Evolutionary conservation across 2,329 filamentous ascomycete species (phyloP).

Genomic region (Penicillium paneum): DNA sequence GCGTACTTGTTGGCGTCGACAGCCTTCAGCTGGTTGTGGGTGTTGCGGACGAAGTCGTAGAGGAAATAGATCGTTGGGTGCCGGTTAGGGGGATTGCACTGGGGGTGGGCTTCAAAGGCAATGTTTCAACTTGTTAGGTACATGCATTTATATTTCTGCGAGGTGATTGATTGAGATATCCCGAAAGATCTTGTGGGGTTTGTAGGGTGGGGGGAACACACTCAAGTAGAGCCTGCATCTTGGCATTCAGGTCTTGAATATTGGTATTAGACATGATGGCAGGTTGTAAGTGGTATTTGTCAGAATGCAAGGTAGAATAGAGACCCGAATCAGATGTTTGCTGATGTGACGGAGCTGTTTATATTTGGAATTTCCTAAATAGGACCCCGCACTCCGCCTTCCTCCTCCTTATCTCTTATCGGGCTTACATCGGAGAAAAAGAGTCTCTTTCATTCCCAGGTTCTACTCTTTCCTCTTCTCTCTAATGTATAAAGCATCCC

Average conservation of each 20-base stretch:
- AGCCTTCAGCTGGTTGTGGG: constrained; percentile 49
- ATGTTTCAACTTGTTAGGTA: constrained; percentile 13
- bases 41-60: constrained; percentile 66
- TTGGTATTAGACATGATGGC: constrained; percentile 19
- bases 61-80: constrained; percentile 49
- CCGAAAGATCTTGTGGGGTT: neutral
- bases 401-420: neutral
- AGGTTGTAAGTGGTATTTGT: neutral
- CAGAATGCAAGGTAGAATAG: neutral
- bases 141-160: neutral
- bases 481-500: neutral
- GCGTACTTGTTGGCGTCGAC: constrained; percentile 27
- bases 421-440: neutral
- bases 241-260: constrained; percentile 16
- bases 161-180: neutral
- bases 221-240: constrained; percentile 29
- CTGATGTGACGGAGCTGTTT: constrained; percentile 15
- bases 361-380: neutral
- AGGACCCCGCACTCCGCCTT: neutral
- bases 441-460: neutral
- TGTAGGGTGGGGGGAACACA: constrained; percentile 11
- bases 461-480: neutral
- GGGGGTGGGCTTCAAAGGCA: constrained; percentile 30
- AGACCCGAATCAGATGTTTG: constrained; percentile 3
- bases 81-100: constrained; percentile 31